A percentile compares a stretch with the other conserved stretches of the same genome.
phyloP scores from a whole-genome alignment of 1,284 basidiomycete species.

The Apiotrichum gracile region DNA sequence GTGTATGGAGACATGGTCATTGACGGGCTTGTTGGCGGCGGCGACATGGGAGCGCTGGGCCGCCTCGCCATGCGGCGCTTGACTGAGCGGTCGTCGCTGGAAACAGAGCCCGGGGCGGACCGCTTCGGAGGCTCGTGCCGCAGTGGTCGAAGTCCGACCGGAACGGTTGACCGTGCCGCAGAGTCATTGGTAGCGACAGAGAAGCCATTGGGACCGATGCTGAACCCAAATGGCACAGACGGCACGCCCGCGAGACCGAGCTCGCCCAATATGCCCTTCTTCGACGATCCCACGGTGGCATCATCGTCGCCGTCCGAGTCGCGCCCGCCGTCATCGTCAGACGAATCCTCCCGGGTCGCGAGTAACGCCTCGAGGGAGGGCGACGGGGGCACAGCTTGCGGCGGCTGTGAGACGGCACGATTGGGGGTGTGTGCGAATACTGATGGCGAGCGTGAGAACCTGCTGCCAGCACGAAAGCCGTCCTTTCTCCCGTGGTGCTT shows the following conservation, averaged over 20 bases:
- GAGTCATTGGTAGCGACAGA: conserved; percentile 1
- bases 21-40: conserved; percentile 1
- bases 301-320: conserved; percentile 16
- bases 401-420: not conserved
- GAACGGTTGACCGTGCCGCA: not conserved
- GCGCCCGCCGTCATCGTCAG: conserved; percentile 19
- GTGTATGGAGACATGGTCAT: not conserved
- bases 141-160: not conserved
- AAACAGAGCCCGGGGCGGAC: not conserved
- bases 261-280: not conserved
- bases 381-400: not conserved
- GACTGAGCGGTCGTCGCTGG: not conserved
- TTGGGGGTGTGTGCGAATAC: not conserved
- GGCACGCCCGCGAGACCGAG: not conserved
- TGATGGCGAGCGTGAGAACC: too few relatives aligned
- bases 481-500: not conserved
- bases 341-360: conserved; percentile 20
- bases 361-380: conserved; percentile 22
- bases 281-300: not conserved
- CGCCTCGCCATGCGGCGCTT: not conserved
- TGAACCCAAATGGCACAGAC: conserved; percentile 24
- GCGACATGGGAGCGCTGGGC: not conserved
- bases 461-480: too few relatives aligned
- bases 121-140: not conserved
- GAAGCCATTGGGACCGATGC: conserved; percentile 27